A percentile compares a stretch with the other conserved stretches of the same genome.
Evolutionary conservation across 441 rosid genomes (phyloP).

Genomic region (Croton setiger): DNA sequence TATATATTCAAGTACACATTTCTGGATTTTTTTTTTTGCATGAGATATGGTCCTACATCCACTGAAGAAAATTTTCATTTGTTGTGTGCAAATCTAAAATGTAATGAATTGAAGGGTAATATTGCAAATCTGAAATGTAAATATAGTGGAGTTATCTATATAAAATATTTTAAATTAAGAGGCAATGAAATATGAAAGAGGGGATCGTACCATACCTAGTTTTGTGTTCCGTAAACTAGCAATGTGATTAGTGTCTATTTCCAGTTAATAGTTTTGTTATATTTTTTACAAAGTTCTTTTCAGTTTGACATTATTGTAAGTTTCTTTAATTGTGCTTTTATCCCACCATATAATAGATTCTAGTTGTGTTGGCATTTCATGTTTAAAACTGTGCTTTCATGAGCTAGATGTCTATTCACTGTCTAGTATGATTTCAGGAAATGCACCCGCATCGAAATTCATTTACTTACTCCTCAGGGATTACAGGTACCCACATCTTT

Average conservation of each 20-base stretch:
- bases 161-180: not conserved
- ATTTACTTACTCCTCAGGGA: constrained; percentile 84
- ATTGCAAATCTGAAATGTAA: not conserved
- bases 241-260: not conserved
- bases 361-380: not conserved
- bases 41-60: not conserved
- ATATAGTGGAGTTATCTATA: not conserved
- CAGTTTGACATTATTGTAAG: not conserved
- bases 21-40: not conserved
- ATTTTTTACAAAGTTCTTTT: not conserved
- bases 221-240: not conserved
- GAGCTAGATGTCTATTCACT: not conserved
- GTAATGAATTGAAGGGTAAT: not conserved
- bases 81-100: not conserved
- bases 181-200: not conserved
- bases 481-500: constrained; percentile 57
- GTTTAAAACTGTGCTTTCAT: not conserved
- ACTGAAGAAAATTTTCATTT: not conserved
- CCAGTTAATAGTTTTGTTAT: not conserved
- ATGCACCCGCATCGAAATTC: constrained; percentile 96
- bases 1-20: not conserved
- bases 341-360: not conserved
- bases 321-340: not conserved
- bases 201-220: no score
- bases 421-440: constrained; percentile 49